Base-by-base conservation (phyloP, 495 filamentous ascomycete species). In the Xylaria sp. region DNA sequence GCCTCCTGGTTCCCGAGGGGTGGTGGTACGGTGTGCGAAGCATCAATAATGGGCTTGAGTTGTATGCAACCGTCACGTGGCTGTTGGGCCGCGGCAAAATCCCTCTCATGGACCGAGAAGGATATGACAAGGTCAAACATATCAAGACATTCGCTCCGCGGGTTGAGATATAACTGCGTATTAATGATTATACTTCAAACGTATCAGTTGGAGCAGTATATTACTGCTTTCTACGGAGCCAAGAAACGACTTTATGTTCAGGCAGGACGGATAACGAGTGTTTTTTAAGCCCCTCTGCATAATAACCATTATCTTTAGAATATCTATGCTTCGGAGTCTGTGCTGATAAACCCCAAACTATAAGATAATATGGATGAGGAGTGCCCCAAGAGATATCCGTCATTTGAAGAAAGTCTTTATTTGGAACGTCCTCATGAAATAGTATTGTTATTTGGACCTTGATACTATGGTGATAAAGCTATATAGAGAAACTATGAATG, bases 21-120 rank as follows among this genome's bases (percentile, higher is more conserved):
- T 66, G 62, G 62, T 66, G 62, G 62, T 66, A 66, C 29, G 46
- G 46, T 9, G 26, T 52, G 17, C 62, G 62, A 21, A 66, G 62
- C 24, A 52, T 66, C 2, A 66, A 66, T 12, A 35, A 66, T 31
- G 62, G 31, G 15, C 43, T 66, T 15, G 17, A 66, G 44, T 24
- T 66, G 5, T 44, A 66, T 12, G 44, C 62, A 15, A 66, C 62
- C 12, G 62, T 66, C 46, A 66, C 62, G 12, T 66, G 62, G 62
- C 52, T 66, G 24, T 11, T 66, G 44, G 31, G 44, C 5, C 44
- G 29, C 31, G 44, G 7, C 17, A 29, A 66, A 0, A 12, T 37
- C 26, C 26, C 29, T 14, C 8, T 7, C 17, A 44, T 29, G 6
- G 62, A 66, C n/a, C 26, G 37, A 12, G 24, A 50, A 31, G 62